Conservation (phyloP, 75 land plant genomes). For the Isoetes taiwanensis region DNA sequence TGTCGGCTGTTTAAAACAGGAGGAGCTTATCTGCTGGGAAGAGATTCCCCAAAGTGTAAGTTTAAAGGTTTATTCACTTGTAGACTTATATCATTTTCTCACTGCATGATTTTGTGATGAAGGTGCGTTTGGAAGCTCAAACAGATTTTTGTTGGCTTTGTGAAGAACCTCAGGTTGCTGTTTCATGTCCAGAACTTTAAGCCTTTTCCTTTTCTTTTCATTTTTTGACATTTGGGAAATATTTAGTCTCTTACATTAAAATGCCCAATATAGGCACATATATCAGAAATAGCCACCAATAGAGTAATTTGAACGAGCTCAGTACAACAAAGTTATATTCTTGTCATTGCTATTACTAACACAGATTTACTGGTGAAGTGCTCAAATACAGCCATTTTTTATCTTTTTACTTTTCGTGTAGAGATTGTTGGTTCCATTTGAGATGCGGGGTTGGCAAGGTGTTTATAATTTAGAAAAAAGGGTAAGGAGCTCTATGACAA, state of each 20-base stretch:
- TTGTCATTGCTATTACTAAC: too few species aligned
- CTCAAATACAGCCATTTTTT: neutral
- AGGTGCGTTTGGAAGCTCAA: constrained; percentile 72
- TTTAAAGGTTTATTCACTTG: neutral
- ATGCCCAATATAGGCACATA: too few species aligned
- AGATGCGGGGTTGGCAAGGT: constrained; percentile 82
- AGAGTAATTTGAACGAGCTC: neutral
- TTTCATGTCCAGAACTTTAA: neutral
- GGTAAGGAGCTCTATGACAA: constrained; percentile 19
- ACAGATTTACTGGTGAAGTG: too few species aligned
- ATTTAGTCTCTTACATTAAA: neutral
- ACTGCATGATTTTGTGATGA: neutral
- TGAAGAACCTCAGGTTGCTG: constrained; percentile 67
- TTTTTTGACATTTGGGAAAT: neutral
- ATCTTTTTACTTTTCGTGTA: constrained; percentile 16
- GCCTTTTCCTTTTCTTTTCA: neutral
- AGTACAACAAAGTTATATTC: neutral
- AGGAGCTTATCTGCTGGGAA: constrained; percentile 59
- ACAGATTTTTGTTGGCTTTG: constrained; percentile 89
- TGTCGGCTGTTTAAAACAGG: constrained; percentile 58
- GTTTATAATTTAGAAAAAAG: constrained; percentile 74
- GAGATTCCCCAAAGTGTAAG: constrained; percentile 57
- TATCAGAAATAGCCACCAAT: neutral
- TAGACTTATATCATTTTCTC: neutral
- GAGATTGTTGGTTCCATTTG: constrained; percentile 71